These are phyloP conservation scores for Astrothelium macrocarpum DNA, from an alignment of 495 filamentous ascomycete species.

Conservation along the genomic window DNA sequence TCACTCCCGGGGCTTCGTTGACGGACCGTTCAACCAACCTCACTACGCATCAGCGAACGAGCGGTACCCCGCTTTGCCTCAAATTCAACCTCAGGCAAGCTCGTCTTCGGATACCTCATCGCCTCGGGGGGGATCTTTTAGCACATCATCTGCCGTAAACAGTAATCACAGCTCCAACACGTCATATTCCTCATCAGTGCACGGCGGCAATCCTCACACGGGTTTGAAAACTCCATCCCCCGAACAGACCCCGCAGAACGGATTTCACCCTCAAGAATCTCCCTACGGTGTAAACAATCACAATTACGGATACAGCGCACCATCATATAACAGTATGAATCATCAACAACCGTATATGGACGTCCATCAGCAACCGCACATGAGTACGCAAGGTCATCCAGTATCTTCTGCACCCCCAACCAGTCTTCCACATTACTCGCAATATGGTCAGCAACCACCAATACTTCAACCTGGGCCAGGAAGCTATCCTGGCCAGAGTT, in stretches of 20 bases:
- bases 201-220: slow-evolving; percentile 38
- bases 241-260: slow-evolving; percentile 32
- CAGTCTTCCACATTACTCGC: slow-evolving; percentile 57
- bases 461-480: slow-evolving; percentile 68
- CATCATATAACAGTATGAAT: slow-evolving; percentile 68
- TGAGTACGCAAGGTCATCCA: slow-evolving; percentile 73
- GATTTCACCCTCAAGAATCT: slow-evolving; percentile 20
- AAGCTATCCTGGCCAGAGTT: slow-evolving; percentile 55
- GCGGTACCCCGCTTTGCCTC: slow-evolving; percentile 65
- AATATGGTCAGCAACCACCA: slow-evolving; percentile 58
- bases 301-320: slow-evolving; percentile 23
- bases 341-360: slow-evolving; percentile 74
- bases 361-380: slow-evolving; percentile 61
- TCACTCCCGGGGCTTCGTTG: slow-evolving; percentile 77
- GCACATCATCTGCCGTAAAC: slow-evolving; percentile 39
- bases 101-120: slow-evolving; percentile 53
- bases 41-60: slow-evolving; percentile 64
- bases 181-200: slow-evolving; percentile 42
- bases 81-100: slow-evolving; percentile 50
- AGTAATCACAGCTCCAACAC: slow-evolving; percentile 31
- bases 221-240: slow-evolving; percentile 38
- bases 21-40: slow-evolving; percentile 67
- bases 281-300: slow-evolving; percentile 20
- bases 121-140: slow-evolving; percentile 59
- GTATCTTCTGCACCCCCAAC: slow-evolving; percentile 74